A percentile compares a stretch with the other conserved stretches of the same genome.
Evolutionary conservation across 2,329 filamentous ascomycete genomes (phyloP).

Genomic region (Pseudogymnoascus verrucosus): DNA sequence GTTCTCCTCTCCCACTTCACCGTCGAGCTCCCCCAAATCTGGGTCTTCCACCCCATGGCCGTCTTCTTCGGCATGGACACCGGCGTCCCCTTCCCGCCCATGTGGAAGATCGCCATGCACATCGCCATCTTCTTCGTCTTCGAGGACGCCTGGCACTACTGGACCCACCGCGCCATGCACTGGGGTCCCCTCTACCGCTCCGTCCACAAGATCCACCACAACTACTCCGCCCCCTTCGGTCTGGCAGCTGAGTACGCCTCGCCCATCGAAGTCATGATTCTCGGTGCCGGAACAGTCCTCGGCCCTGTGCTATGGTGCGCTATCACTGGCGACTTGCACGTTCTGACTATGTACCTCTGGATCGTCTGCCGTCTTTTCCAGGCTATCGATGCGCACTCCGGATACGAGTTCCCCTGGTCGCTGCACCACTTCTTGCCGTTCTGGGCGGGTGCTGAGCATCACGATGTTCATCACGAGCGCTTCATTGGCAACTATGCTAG

Average conservation of each 20-base stretch:
- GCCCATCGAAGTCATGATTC: slow-evolving; percentile 91
- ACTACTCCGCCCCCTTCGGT: slow-evolving; percentile 95
- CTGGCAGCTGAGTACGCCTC: slow-evolving; percentile 96
- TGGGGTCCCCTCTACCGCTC: slow-evolving; percentile 92
- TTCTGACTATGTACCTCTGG: slow-evolving; percentile 97
- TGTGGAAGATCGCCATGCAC: slow-evolving; percentile 82
- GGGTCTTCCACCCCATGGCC: slow-evolving; percentile 96
- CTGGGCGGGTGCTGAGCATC: slow-evolving; percentile 95
- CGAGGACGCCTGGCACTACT: slow-evolving; percentile 98
- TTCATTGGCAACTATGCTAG: slow-evolving; percentile 98
- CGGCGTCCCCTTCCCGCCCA: slow-evolving; percentile 77
- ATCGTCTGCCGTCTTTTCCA: slow-evolving; percentile 90
- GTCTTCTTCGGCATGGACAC: slow-evolving; percentile 86
- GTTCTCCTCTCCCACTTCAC: slow-evolving; percentile 95
- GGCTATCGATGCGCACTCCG: slow-evolving; percentile 94
- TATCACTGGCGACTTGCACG: slow-evolving; percentile 79
- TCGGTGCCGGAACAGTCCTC: slow-evolving; percentile 79
- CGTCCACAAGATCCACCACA: slow-evolving; percentile 98
- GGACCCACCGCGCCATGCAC: slow-evolving; percentile 86
- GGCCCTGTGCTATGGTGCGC: slow-evolving; percentile 76
- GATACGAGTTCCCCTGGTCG: slow-evolving; percentile 98
- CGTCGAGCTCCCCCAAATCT: slow-evolving; percentile 96
- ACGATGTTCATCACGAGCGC: slow-evolving; percentile 95
- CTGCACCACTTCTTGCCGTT: slow-evolving; percentile 92
- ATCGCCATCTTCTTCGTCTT: slow-evolving; percentile 91